These are phyloP conservation scores for Talaromyces amestolkiae DNA, from an alignment of 2,329 filamentous ascomycete species.

Conservation along the genomic window DNA sequence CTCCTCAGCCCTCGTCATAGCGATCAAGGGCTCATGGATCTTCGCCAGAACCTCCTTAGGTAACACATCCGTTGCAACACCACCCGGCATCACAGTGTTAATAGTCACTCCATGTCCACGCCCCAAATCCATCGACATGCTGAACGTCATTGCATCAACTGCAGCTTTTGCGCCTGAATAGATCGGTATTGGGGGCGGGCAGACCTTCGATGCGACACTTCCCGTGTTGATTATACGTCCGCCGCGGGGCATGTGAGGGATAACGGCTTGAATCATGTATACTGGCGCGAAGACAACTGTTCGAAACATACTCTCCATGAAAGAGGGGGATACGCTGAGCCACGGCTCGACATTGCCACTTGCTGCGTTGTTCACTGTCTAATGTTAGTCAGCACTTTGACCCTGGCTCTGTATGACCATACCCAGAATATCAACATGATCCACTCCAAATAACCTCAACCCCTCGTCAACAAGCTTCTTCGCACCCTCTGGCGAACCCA, in stretches of 20 bases:
- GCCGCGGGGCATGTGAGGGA: constrained; percentile 32
- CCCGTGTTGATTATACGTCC: constrained; percentile 39
- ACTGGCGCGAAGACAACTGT: constrained; percentile 22
- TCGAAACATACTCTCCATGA: constrained; percentile 20
- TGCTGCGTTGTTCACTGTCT: constrained; percentile 26
- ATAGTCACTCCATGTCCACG: constrained; percentile 43
- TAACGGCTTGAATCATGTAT: constrained; percentile 23
- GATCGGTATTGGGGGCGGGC: constrained; percentile 19
- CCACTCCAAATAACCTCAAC: constrained; percentile 16
- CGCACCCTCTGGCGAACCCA: constrained; percentile 21
- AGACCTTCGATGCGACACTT: constrained; percentile 30
- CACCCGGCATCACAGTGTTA: constrained; percentile 45
- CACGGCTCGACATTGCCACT: constrained; percentile 16
- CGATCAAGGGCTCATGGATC: constrained; percentile 21
- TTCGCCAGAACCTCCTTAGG: constrained; percentile 11
- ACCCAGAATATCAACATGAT: constrained; percentile 28
- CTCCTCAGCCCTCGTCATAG: constrained; percentile 33
- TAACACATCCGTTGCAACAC: constrained; percentile 38
- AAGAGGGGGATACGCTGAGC: constrained; percentile 17
- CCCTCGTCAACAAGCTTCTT: constrained; percentile 21
- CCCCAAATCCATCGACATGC: constrained; percentile 30
- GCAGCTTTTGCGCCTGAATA: constrained; percentile 27
- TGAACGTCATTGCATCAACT: constrained; percentile 23
- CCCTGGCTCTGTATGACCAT: neutral
- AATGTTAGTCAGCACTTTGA: constrained; percentile 2